Evolutionary conservation across 1,284 basidiomycete genomes (phyloP).

Genomic region (Lentinus polychrous): DNA sequence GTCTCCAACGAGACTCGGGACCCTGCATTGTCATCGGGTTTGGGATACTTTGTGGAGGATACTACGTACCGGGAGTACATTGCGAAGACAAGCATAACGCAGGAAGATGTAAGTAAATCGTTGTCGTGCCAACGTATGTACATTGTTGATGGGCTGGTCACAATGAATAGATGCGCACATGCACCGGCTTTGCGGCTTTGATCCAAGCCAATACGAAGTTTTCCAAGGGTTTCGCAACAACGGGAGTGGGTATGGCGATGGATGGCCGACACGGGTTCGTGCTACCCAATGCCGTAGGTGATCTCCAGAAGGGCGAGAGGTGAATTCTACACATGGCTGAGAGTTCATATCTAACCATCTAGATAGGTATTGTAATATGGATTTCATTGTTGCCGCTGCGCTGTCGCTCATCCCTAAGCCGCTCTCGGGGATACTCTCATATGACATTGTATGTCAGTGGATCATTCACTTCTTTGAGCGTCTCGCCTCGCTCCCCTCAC

Average conservation of each 20-base stretch:
- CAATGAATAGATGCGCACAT: slow-evolving; percentile 1
- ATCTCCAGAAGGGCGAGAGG: slow-evolving; percentile 20
- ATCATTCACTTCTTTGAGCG: slow-evolving; percentile 11
- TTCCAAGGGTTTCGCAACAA: not conserved
- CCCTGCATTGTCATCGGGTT: slow-evolving; percentile 18
- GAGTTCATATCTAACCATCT: not conserved
- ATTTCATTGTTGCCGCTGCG: slow-evolving; percentile 15
- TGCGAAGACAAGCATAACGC: no score
- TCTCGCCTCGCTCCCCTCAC: slow-evolving; percentile 3
- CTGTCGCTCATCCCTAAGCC: not conserved
- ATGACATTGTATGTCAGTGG: slow-evolving; percentile 21
- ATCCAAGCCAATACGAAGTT: slow-evolving; percentile 4
- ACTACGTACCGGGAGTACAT: no score
- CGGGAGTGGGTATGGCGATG: slow-evolving; percentile 15
- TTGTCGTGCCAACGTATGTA: no score
- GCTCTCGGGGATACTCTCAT: slow-evolving; percentile 10
- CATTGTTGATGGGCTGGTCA: no score
- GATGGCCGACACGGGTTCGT: slow-evolving; percentile 18
- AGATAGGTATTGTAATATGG: slow-evolving; percentile 19
- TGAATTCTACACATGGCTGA: slow-evolving; percentile 1
- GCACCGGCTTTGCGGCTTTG: slow-evolving; percentile 1
- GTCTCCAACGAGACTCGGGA: slow-evolving; percentile 16
- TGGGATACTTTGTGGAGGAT: slow-evolving; percentile 22
- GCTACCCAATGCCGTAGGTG: slow-evolving; percentile 15
- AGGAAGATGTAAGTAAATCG: no score